Evolutionary conservation across 2,329 filamentous ascomycete species (phyloP).

Genomic region (Sphaerulina musiva): DNA sequence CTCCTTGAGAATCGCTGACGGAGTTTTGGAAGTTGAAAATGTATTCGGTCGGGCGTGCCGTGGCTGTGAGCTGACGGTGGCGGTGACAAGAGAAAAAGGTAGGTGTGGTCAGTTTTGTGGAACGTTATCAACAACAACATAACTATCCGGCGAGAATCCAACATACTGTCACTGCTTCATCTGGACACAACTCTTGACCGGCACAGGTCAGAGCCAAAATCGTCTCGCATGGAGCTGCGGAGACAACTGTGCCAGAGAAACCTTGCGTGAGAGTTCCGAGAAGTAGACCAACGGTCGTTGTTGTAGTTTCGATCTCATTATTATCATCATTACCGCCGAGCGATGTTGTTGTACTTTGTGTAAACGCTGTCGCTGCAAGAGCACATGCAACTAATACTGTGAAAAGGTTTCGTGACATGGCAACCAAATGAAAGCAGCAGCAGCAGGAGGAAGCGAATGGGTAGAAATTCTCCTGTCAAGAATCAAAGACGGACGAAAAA

Average conservation of each 20-base stretch:
- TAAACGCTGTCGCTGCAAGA: background rate
- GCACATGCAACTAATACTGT: background rate
- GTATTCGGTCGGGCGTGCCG: conserved; percentile 10
- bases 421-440: background rate
- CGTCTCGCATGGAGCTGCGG: conserved; percentile 7
- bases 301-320: background rate
- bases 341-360: conserved; percentile 2
- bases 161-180: background rate
- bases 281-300: conserved; percentile 1
- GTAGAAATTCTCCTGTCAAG: background rate
- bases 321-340: background rate
- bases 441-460: background rate
- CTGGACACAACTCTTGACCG: conserved; percentile 2
- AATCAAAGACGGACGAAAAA: background rate
- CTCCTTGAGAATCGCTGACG: conserved; percentile 2
- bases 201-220: conserved; percentile 4
- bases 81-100: too few relatives aligned
- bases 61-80: conserved; percentile 7
- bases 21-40: conserved; percentile 6
- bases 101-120: background rate
- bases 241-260: conserved; percentile 5
- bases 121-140: background rate
- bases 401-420: background rate
- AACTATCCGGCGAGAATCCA: background rate
- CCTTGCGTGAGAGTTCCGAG: conserved; percentile 4